Evolutionary conservation across 192 early-diverging fungal species (phyloP), one percentile per base, ranked within the genome.

Genomic region (Linnemannia zychae): DNA sequence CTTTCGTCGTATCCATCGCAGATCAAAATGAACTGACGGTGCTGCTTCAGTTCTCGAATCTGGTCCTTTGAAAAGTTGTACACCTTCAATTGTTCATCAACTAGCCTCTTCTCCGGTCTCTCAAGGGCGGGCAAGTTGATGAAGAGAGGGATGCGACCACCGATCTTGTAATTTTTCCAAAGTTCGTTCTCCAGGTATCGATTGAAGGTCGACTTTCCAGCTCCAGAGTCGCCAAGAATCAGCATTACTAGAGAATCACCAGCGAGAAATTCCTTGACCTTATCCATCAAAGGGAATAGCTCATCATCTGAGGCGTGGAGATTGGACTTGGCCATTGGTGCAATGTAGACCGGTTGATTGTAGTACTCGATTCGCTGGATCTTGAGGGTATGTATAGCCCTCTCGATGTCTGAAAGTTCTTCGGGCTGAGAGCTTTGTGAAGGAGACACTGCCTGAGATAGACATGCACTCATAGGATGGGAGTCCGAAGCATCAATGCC

Each of bases 1-100:
- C 66, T 33, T 31, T 67, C 66, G 13, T 67, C 66, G 34, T 67
- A 67, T 13, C 66, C 66, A 67, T 67, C 66, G 33, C 66, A 67
- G 24, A 67, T 67, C 24, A 67, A 34, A 3, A 67, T 31, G 33
- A 67, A n/a, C 31, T 33, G 66, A 33, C 66, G 24, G 13, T 3
- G n/a, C n/a, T 17, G 13, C 66, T 67, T 67, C 24, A 67, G 33
- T 31, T 67, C 66, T 24, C 31, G 66, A 6, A 67, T 67, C 33
- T 67, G 28, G 3, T 33, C 28, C 4, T 24, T 31, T 15, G n/a
- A 16, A 33, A 67, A 67, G 20, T 33, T 34, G 28, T 6, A 34
- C 6, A 16, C 13, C 40, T 44, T 44, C 66, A 16, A 33, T 36
- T 33, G n/a, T 31, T 67, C 13, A 2, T 5, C 33, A 36, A 67